Evolutionary conservation across 331 rosid species (phyloP), one percentile per base, ranked within the genome.

Genomic region (Malus hybrid): DNA sequence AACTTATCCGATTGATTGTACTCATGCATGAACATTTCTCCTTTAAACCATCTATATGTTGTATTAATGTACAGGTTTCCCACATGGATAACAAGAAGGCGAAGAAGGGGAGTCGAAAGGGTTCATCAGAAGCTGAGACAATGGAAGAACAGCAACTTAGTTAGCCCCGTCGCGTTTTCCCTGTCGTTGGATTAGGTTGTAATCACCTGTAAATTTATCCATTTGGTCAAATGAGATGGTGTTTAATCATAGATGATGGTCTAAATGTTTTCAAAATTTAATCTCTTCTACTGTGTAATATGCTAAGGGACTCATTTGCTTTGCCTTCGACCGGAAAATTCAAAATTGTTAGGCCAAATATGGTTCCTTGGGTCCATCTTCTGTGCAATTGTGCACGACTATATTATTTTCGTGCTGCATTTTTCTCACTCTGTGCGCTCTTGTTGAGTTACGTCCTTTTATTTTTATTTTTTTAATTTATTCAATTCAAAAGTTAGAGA

Each of bases 71-170:
- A 28, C 86, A 94, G 99, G 88, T 86, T 31, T 85, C 95, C 61
- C 83, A 80, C 80, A 54, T 48, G 68, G 93, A 90, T 76, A 88
- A 70, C 67, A 86, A 86, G 84, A 90, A 86, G 77, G 56, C 70
- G 36, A 90, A 81, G 69, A 86, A 76, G 75, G 54, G 39, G 28
- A 71, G 80, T 79, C 72, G 68, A 73, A 61, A 29, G 77, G 70
- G 77, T 64, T 34, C 36, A 5, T 15, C 60, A 4, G 71, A 76
- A 73, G 83, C 50, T 68, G 73, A 61, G 71, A 69, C 75, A 66
- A 67, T 71, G 70, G 52, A 76, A 66, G 69, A 54, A 24, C 60
- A 80, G 72, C 70, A 70, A 72, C 75, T 73, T 54, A 67, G 36
- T 77, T 69, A 29, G 66, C 5, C 34, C 54, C n/a, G 18, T 31